Conservation (phyloP, 306 rosid species). For the Psophocarpus tetragonolobus region DNA sequence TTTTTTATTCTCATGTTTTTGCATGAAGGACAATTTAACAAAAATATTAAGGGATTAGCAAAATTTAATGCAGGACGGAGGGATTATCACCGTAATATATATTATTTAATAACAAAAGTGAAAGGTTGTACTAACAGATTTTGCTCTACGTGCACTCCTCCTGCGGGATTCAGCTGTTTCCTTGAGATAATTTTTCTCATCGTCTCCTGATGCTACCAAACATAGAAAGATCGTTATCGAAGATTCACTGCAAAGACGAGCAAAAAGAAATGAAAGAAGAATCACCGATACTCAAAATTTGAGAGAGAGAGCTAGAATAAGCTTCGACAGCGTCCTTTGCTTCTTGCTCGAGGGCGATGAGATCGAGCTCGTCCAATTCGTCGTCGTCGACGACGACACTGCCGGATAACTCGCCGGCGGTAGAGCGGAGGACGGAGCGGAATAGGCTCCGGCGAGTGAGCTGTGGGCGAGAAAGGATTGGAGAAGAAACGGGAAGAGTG, state of each 20-base stretch:
- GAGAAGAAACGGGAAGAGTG: conserved; percentile 25
- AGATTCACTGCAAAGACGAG: not conserved
- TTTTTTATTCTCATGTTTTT: too few relatives aligned
- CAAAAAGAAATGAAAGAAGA: not conserved
- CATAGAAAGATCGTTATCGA: not conserved
- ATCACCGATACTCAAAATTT: conserved; percentile 55
- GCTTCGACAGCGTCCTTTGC: conserved; percentile 62
- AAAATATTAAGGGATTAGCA: too few relatives aligned
- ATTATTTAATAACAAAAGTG: not conserved
- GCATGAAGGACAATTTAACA: too few relatives aligned
- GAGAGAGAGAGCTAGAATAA: conserved; percentile 63
- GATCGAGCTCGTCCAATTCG: conserved; percentile 46
- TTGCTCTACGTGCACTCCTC: conserved; percentile 47
- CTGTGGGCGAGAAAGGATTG: conserved; percentile 14
- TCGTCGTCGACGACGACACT: conserved; percentile 28
- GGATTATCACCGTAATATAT: not conserved
- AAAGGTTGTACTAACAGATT: conserved; percentile 45
- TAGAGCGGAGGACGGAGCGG: conserved; percentile 5
- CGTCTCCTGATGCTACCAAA: conserved; percentile 64
- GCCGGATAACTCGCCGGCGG: conserved; percentile 31
- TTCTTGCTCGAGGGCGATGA: conserved; percentile 61
- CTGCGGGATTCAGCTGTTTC: conserved; percentile 49
- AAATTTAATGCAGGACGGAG: too few relatives aligned
- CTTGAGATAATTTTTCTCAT: conserved; percentile 50
- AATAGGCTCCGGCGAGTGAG: conserved; percentile 36